Base-by-base conservation (phyloP, 2,329 filamentous ascomycete species). In the Fusarium haematococcum region DNA sequence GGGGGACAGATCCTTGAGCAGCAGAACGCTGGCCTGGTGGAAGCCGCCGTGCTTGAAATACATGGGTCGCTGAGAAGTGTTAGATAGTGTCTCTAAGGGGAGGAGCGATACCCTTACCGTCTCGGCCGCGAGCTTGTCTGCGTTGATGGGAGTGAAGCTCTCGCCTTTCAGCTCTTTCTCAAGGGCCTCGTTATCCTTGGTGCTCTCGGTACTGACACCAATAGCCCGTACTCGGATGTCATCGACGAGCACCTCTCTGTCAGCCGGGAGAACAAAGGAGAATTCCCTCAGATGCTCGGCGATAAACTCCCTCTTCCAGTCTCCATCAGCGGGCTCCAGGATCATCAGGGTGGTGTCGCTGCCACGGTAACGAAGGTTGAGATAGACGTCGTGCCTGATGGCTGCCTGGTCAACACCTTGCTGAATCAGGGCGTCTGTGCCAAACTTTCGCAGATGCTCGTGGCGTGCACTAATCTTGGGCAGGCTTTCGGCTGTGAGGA, bases 281-380 rank as follows among this genome's bases (percentile, higher is more conserved):
- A 56, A 61, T 33, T 71, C 68, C 6, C 45, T 64, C 20, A 79
- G 52, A 50, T 79, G 71, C 18, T 74, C 67, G n/a, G 54, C 60
- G 6, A 56, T 76, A 63, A 83, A 85, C 30, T 81, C 80, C 18
- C 78, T 39, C 39, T 61, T 77, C 20, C 77, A 54, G 25, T 57
- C 56, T n/a, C 43, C 62, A 16, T 61, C 58, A 13, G 39, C 58
- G 65, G 71, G 23, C 63, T 54, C 9, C 77, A 67, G 16, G 30
- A 85, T 83, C 80, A 85, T 86, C 20, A 86, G 75, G 1, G 80
- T 79, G 0, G 82, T 86, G 61, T 85, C 83, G 30, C 81, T 83
- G 13, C 84, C 84, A 4, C 79, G 78, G 56, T 86, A 86, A 18
- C 84, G 79, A 78, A 86, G 81, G 69, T 85, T 85, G 32, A 86